A percentile compares a stretch with the other conserved stretches of the same genome.
phyloP scores from a whole-genome alignment of 2,329 filamentous ascomycete genomes.

The Sporothrix variecibatus region DNA sequence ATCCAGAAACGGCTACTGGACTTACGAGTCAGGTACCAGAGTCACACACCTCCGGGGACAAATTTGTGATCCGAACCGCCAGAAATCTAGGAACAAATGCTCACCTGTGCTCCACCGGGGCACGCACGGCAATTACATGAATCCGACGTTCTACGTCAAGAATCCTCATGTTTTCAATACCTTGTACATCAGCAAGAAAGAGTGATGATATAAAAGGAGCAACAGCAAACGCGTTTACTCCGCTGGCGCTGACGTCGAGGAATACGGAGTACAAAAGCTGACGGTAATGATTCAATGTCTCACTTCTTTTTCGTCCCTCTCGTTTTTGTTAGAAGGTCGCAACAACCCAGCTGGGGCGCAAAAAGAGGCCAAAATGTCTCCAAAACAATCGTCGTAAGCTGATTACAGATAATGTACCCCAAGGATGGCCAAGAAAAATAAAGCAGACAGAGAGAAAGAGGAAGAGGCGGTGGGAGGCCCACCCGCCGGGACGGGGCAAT shows the following conservation, averaged over 20 bases:
- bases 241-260: background rate
- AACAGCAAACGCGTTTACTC: background rate
- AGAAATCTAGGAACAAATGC: background rate
- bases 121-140: no score
- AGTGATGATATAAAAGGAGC: no score
- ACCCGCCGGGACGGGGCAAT: background rate
- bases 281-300: background rate
- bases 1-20: background rate
- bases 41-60: background rate
- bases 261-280: background rate
- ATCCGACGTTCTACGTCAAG: no score
- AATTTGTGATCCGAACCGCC: background rate
- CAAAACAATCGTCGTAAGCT: background rate
- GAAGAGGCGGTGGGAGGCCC: background rate
- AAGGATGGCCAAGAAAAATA: background rate
- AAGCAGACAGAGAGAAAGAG: background rate
- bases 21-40: background rate
- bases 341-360: background rate
- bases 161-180: no score
- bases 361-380: background rate
- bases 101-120: no score
- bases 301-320: background rate
- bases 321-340: no score
- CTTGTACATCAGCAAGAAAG: no score
- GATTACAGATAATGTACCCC: constrained; percentile 1